phyloP scores from a whole-genome alignment of 2,329 filamentous ascomycete genomes.

The Ceratocystis colombiana region DNA sequence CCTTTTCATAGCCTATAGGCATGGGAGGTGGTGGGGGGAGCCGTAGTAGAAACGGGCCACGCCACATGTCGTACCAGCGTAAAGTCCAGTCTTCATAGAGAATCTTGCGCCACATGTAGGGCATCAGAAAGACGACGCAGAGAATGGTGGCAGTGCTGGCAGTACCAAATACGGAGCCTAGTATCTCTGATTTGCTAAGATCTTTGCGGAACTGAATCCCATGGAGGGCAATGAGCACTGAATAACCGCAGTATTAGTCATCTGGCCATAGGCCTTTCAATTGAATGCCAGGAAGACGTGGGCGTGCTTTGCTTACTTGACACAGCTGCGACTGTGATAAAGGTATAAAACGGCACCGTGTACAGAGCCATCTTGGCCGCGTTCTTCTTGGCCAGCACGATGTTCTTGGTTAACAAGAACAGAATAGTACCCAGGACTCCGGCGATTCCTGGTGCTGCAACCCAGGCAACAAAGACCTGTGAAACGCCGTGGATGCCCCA shows the following conservation, averaged over 20 bases:
- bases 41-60: constrained; percentile 40
- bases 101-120: constrained; percentile 43
- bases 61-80: constrained; percentile 39
- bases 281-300: too few species aligned
- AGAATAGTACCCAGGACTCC: constrained; percentile 32
- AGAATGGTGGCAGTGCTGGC: constrained; percentile 37
- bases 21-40: constrained; percentile 34
- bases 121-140: constrained; percentile 43
- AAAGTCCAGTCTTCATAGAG: constrained; percentile 44
- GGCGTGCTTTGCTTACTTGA: constrained; percentile 29
- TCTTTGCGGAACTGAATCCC: constrained; percentile 30
- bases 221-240: constrained; percentile 45
- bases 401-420: constrained; percentile 33
- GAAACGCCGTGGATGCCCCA: constrained; percentile 35
- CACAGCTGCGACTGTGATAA: constrained; percentile 33
- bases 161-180: constrained; percentile 36
- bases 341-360: constrained; percentile 35
- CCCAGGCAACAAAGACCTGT: constrained; percentile 36
- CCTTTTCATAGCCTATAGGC: constrained; percentile 36
- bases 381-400: constrained; percentile 31
- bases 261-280: too few species aligned
- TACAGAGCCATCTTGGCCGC: constrained; percentile 29
- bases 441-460: constrained; percentile 33
- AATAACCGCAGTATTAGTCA: constrained; percentile 22
- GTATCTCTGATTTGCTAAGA: constrained; percentile 27